phyloP scores from a whole-genome alignment of 306 rosid genomes.

The Acmispon strigosus region DNA sequence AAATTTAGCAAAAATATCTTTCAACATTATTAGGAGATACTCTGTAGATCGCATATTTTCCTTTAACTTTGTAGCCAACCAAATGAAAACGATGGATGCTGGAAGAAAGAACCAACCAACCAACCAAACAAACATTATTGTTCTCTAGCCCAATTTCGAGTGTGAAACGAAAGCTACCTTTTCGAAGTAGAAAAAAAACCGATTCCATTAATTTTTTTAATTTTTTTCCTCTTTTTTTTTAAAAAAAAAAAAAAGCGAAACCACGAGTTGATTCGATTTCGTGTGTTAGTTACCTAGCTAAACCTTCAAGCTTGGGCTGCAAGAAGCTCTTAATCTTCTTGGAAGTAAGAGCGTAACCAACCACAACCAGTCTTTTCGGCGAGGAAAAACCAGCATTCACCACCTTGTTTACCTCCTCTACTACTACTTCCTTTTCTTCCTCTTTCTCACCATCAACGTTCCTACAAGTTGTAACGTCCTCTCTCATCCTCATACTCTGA shows the following conservation, averaged over 20 bases:
- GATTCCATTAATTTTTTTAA: background rate
- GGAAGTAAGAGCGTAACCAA: constrained; percentile 90
- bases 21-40: background rate
- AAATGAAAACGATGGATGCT: constrained; percentile 41
- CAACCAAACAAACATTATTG: background rate
- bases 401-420: constrained; percentile 24
- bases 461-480: constrained; percentile 33
- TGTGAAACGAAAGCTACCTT: background rate
- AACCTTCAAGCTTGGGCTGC: constrained; percentile 82
- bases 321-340: constrained; percentile 89
- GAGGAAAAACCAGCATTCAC: constrained; percentile 35
- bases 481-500: constrained; percentile 41
- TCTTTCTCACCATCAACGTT: constrained; percentile 25
- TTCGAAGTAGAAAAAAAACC: background rate
- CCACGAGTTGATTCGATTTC: too few relatives aligned
- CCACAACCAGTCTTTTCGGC: constrained; percentile 47
- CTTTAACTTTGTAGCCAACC: constrained; percentile 35
- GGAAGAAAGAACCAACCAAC: background rate
- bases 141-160: background rate
- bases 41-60: constrained; percentile 5
- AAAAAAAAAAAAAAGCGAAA: too few relatives aligned
- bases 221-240: background rate
- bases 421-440: constrained; percentile 17
- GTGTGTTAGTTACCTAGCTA: constrained; percentile 54
- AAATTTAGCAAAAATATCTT: constrained; percentile 18